phyloP scores from a whole-genome alignment of 2,329 filamentous ascomycete species.

The Botrytis galanthina region DNA sequence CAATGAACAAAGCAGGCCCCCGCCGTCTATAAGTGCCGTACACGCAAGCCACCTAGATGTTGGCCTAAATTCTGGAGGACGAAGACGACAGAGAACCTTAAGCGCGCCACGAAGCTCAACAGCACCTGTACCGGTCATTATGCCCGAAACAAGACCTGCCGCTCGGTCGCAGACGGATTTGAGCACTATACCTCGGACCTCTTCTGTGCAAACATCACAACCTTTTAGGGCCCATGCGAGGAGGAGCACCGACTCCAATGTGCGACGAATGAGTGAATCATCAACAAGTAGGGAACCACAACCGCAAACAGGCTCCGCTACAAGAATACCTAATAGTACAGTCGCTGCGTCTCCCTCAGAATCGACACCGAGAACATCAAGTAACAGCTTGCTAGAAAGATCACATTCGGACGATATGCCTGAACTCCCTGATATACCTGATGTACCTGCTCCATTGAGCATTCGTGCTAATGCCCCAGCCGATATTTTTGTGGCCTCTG shows the following conservation, averaged over 20 bases:
- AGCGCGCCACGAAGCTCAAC: constrained; percentile 57
- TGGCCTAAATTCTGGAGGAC: constrained; percentile 47
- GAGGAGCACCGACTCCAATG: constrained; percentile 36
- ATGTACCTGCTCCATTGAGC: constrained; percentile 20
- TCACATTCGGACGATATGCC: neutral
- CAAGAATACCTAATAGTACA: constrained; percentile 13
- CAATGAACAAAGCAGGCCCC: constrained; percentile 54
- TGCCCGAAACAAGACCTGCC: constrained; percentile 48
- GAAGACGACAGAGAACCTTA: constrained; percentile 49
- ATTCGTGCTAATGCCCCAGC: constrained; percentile 29
- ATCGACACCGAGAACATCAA: constrained; percentile 18
- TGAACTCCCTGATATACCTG: neutral
- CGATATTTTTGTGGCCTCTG: constrained; percentile 28
- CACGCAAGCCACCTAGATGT: constrained; percentile 50
- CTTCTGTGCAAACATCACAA: constrained; percentile 20
- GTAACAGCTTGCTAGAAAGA: constrained; percentile 1
- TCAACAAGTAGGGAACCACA: constrained; percentile 21
- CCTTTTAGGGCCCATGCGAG: constrained; percentile 30
- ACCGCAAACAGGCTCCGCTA: constrained; percentile 15
- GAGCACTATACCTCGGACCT: constrained; percentile 41
- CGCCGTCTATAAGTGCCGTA: constrained; percentile 44
- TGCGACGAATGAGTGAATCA: constrained; percentile 28
- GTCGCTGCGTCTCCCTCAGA: constrained; percentile 19
- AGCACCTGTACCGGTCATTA: constrained; percentile 45
- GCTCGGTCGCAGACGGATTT: constrained; percentile 67